These are phyloP conservation scores for Cercospora janseana DNA, from an alignment of 2,329 filamentous ascomycete species.

Conservation along the genomic window DNA sequence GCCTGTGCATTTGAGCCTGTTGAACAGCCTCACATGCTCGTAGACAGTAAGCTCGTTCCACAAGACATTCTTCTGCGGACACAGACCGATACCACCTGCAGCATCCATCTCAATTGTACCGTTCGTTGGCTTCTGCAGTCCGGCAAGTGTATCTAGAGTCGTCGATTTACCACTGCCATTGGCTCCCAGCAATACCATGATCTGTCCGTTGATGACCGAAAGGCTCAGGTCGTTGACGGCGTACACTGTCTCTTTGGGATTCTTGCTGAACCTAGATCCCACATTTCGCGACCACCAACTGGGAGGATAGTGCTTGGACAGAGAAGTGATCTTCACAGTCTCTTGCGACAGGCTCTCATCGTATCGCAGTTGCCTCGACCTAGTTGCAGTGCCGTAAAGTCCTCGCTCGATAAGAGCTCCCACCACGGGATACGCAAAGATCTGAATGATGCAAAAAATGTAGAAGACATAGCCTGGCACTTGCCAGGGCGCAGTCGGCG, in stretches of 20 bases:
- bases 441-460: conserved; percentile 74
- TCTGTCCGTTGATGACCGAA: conserved; percentile 71
- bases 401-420: conserved; percentile 70
- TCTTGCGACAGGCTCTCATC: conserved; percentile 31
- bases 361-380: conserved; percentile 46
- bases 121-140: conserved; percentile 70
- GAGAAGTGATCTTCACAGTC: conserved; percentile 68
- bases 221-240: conserved; percentile 75
- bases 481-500: conserved; percentile 59
- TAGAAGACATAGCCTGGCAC: conserved; percentile 74
- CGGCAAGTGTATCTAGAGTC: conserved; percentile 80
- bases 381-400: conserved; percentile 71
- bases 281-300: conserved; percentile 56
- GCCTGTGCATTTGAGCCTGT: conserved; percentile 67
- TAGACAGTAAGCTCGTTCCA: conserved; percentile 84
- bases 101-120: conserved; percentile 74
- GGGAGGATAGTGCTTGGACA: conserved; percentile 76
- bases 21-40: conserved; percentile 81
- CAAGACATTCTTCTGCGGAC: conserved; percentile 87
- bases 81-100: conserved; percentile 75
- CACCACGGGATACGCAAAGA: conserved; percentile 71
- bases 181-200: conserved; percentile 79
- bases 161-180: conserved; percentile 90
- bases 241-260: conserved; percentile 63
- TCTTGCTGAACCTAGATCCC: conserved; percentile 48